Percentiles rank a stretch among this genome's conserved stretches.
Evolutionary conservation across 2,329 filamentous ascomycete species (phyloP).

Genomic region (Trichoderma lentiforme): DNA sequence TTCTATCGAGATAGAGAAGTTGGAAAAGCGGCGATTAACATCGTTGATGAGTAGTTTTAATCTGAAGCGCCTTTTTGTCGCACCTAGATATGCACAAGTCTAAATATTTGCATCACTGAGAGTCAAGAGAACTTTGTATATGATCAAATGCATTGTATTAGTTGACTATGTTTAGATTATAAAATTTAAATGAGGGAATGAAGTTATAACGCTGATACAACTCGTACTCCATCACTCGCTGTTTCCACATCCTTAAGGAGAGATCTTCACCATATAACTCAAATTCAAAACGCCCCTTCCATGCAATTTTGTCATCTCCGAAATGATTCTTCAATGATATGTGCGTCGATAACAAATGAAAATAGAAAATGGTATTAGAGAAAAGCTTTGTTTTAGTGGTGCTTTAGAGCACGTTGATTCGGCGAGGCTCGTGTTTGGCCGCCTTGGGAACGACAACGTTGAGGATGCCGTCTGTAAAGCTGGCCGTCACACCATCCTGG

Average conservation of each 20-base stretch:
- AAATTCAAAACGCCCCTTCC: not conserved
- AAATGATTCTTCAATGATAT: not conserved
- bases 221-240: not conserved
- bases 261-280: not conserved
- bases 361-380: no score
- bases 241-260: not conserved
- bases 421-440: slow-evolving; percentile 54
- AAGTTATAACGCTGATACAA: not conserved
- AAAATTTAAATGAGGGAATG: not conserved
- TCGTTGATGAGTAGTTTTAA: not conserved
- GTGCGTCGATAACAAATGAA: not conserved
- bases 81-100: not conserved
- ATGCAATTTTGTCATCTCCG: not conserved
- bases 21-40: slow-evolving; percentile 1
- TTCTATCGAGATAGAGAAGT: not conserved
- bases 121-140: not conserved
- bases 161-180: not conserved
- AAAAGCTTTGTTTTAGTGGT: not conserved
- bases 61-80: not conserved
- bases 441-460: slow-evolving; percentile 64
- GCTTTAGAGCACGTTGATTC: slow-evolving; percentile 52
- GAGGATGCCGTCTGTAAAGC: slow-evolving; percentile 63
- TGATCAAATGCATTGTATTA: not conserved
- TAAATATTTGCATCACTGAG: not conserved
- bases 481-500: slow-evolving; percentile 58